Evolutionary conservation across 2,329 filamentous ascomycete species (phyloP), one percentile per base, ranked within the genome.

Genomic region (Pseudohalonectria lignicola): DNA sequence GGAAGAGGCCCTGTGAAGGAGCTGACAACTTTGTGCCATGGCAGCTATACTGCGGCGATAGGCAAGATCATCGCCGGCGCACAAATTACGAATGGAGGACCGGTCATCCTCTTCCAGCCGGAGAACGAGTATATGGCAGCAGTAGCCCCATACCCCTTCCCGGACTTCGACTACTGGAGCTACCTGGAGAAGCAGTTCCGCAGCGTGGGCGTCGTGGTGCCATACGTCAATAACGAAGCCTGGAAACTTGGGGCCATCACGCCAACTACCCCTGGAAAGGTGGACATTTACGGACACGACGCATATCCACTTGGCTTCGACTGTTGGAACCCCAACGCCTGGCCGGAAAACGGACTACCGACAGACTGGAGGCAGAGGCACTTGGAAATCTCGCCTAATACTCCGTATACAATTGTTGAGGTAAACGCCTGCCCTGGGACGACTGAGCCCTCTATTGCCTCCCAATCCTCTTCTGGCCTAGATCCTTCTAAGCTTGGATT

Each of bases 11-110:
- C n/a, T 3, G 20, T 15, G 1, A 2, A 8, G 28, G 12, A 12
- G 32, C 23, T 7, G 20, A 37, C 15, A 23, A 21, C 31, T 36
- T 18, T 16, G 30, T 25, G 18, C n/a, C 19, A 12, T 15, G 10
- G 18, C 39, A 73, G 69, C 44, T 85, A 86, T 46, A 69, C 76
- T 45, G 55, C 65, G 6, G 64, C 75, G 8, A 69, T 88, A 35
- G 73, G 71, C 19, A 66, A 66, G 11, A 75, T 79, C 8, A 79
- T 93, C 46, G 81, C 84, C 4, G 74, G 77, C 39, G 77, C 74
- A 1, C 84, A 92, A 49, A 88, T 93, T 49, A 90, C 83, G 1
- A 84, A 88, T 37, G 85, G 82, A 0, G 86, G 86, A 0, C 84
- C 84, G 0, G 69, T 93, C 7, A 85, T 93, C 42, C 61, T 90